Evolutionary conservation across 2,329 filamentous ascomycete genomes (phyloP).

Genomic region (Talaromyces sp.): DNA sequence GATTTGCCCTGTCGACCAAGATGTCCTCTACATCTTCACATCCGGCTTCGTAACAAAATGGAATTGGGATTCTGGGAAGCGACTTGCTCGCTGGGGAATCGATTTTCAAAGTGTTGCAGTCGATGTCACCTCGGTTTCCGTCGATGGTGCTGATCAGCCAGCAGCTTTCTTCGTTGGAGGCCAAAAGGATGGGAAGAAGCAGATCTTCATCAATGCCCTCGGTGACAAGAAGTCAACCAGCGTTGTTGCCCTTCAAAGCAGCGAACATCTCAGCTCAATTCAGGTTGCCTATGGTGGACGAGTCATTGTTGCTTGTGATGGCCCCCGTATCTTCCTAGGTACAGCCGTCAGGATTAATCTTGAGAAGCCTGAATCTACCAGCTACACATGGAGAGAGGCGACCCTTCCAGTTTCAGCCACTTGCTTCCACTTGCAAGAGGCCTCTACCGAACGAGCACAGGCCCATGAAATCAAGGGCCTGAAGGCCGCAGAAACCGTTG

Average conservation of each 20-base stretch:
- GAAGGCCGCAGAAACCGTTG: conserved; percentile 54
- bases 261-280: conserved; percentile 31
- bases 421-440: conserved; percentile 65
- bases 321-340: conserved; percentile 62
- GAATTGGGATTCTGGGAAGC: conserved; percentile 58
- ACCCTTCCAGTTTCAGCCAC: conserved; percentile 64
- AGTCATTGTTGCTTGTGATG: conserved; percentile 43
- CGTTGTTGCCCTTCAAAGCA: conserved; percentile 33
- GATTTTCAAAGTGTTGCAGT: conserved; percentile 38
- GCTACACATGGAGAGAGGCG: conserved; percentile 59
- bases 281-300: conserved; percentile 35
- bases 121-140: conserved; percentile 21
- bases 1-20: conserved; percentile 54
- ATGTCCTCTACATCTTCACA: conserved; percentile 58
- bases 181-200: conserved; percentile 41
- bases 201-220: conserved; percentile 31
- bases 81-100: conserved; percentile 48
- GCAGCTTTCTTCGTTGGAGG: conserved; percentile 42
- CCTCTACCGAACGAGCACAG: conserved; percentile 20
- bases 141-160: conserved; percentile 33
- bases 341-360: conserved; percentile 42
- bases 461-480: conserved; percentile 21
- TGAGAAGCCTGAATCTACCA: conserved; percentile 40
- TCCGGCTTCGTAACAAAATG: conserved; percentile 58
- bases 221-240: conserved; percentile 25